Evolutionary conservation across 306 rosid genomes (phyloP).

Genomic region (Carpinus viminea): DNA sequence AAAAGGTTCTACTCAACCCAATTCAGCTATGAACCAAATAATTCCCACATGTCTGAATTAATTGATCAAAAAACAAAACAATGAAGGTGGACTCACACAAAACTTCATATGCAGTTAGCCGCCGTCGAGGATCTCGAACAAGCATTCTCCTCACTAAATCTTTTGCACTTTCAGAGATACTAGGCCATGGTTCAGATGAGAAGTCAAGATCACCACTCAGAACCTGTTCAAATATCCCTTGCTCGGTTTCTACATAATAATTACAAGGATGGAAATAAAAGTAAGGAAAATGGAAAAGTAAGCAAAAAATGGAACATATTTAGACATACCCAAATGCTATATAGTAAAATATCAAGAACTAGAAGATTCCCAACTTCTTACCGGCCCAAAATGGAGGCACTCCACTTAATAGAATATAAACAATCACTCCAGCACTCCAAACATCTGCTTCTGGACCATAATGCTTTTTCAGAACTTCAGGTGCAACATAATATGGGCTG

Average conservation of each 20-base stretch:
- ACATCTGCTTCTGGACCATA: slow-evolving; percentile 98
- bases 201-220: slow-evolving; percentile 89
- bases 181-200: slow-evolving; percentile 92
- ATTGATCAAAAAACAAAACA: slow-evolving; percentile 21
- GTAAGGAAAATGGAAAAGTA: neutral
- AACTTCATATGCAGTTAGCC: slow-evolving; percentile 86
- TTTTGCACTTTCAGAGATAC: slow-evolving; percentile 91
- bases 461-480: slow-evolving; percentile 85
- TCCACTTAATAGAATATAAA: slow-evolving; percentile 95
- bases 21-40: neutral
- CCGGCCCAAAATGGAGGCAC: slow-evolving; percentile 99
- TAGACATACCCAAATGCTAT: neutral
- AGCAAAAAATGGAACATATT: slow-evolving; percentile 3
- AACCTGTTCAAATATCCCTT: slow-evolving; percentile 95
- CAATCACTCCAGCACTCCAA: slow-evolving; percentile 98
- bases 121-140: slow-evolving; percentile 79
- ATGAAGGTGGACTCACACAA: slow-evolving; percentile 62
- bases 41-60: slow-evolving; percentile 18
- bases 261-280: slow-evolving; percentile 15
- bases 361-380: slow-evolving; percentile 36
- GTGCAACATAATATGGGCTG: slow-evolving; percentile 98
- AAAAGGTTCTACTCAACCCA: slow-evolving; percentile 13
- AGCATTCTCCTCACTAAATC: slow-evolving; percentile 96
- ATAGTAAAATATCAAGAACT: slow-evolving; percentile 2
- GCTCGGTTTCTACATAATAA: slow-evolving; percentile 61